These are phyloP conservation scores for Solanum dulcamara DNA, from an alignment of 257 asterid genomes.

Conservation along the genomic window DNA sequence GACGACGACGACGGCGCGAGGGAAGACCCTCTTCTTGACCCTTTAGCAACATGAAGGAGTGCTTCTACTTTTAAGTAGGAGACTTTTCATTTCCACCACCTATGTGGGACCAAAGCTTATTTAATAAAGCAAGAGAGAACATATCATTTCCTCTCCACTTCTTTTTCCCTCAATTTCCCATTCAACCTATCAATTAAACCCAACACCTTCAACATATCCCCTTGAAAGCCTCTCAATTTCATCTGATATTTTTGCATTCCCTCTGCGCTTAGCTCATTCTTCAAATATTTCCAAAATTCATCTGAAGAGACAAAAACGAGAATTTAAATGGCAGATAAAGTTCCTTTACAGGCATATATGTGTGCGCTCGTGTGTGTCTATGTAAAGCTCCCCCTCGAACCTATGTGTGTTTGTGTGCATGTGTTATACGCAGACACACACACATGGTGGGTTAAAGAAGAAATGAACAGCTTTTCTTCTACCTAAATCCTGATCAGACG, in stretches of 20 bases:
- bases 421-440: not conserved
- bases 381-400: not conserved
- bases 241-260: slow-evolving; percentile 28
- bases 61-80: no score
- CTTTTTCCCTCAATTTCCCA: no score
- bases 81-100: no score
- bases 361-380: not conserved
- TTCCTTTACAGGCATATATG: not conserved
- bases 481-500: slow-evolving; percentile 46
- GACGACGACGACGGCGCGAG: no score
- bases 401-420: not conserved
- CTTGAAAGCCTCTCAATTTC: slow-evolving; percentile 47
- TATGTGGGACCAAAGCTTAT: no score
- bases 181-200: no score
- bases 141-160: no score
- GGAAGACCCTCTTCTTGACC: no score
- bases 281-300: slow-evolving; percentile 38
- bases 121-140: no score
- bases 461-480: not conserved
- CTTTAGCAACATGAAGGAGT: no score
- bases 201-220: slow-evolving; percentile 41
- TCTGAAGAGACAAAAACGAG: slow-evolving; percentile 17
- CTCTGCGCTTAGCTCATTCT: slow-evolving; percentile 37
- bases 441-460: not conserved
- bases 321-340: not conserved